phyloP scores from a whole-genome alignment of 306 rosid genomes.

The Rosa chinensis region DNA sequence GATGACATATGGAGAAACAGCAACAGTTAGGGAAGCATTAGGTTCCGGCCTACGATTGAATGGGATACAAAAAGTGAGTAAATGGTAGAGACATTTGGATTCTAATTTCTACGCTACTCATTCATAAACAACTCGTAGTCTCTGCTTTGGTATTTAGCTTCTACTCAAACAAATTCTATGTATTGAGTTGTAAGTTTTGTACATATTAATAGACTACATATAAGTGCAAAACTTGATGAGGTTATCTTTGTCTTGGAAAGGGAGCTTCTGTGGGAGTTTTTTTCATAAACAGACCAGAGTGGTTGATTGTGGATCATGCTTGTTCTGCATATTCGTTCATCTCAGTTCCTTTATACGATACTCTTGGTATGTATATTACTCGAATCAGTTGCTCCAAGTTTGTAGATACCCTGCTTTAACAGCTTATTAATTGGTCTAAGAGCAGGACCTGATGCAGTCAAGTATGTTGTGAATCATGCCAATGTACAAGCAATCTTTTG shows the following conservation, averaged over 20 bases:
- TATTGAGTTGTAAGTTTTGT: too few relatives aligned
- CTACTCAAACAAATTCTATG: neutral
- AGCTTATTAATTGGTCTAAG: neutral
- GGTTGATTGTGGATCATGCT: constrained; percentile 95
- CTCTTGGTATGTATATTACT: constrained; percentile 68
- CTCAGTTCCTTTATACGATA: constrained; percentile 95
- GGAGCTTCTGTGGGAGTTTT: neutral
- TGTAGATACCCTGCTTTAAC: constrained; percentile 17
- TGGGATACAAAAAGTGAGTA: constrained; percentile 67
- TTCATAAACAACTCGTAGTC: constrained; percentile 4
- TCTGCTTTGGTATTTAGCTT: neutral
- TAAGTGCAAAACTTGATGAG: neutral
- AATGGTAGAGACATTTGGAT: too few relatives aligned
- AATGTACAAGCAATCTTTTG: constrained; percentile 80
- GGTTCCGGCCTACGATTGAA: constrained; percentile 83
- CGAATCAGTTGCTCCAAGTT: constrained; percentile 15
- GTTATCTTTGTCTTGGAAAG: neutral
- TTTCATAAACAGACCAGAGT: constrained; percentile 87
- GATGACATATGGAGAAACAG: constrained; percentile 96
- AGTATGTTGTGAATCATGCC: constrained; percentile 78
- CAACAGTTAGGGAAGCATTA: constrained; percentile 72
- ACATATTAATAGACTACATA: neutral
- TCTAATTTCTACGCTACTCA: neutral
- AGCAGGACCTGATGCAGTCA: constrained; percentile 98
- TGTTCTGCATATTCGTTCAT: constrained; percentile 90